phyloP scores from a whole-genome alignment of 176 grass and related monocot genomes.

The Avena insularis region DNA sequence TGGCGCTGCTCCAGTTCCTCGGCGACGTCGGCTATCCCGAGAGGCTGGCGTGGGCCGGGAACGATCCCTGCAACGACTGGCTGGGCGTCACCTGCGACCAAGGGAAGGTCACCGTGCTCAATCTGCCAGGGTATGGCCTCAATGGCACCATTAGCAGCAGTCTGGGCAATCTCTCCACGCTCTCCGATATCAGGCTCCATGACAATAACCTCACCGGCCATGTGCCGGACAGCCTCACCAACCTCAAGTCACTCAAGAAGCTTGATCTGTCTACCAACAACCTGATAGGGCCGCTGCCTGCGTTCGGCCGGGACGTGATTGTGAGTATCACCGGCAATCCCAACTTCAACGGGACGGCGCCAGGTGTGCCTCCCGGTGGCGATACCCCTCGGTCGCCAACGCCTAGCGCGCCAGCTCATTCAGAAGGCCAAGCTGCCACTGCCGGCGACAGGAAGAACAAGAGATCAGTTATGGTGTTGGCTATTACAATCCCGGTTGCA shows the following conservation, averaged over 20 bases:
- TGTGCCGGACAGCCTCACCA: constrained; percentile 59
- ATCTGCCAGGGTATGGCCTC: constrained; percentile 52
- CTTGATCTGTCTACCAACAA: constrained; percentile 80
- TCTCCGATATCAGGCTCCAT: constrained; percentile 54
- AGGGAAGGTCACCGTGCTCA: constrained; percentile 54
- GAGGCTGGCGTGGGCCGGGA: constrained; percentile 62
- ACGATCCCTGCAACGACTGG: constrained; percentile 65
- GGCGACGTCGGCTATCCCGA: constrained; percentile 45
- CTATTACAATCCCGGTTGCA: constrained; percentile 48
- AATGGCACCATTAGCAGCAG: constrained; percentile 75
- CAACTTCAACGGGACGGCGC: constrained; percentile 26
- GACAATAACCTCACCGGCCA: constrained; percentile 67
- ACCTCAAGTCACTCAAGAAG: constrained; percentile 53
- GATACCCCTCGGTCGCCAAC: background rate
- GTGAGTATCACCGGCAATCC: constrained; percentile 59
- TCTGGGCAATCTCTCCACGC: constrained; percentile 58
- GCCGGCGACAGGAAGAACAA: background rate
- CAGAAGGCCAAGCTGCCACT: background rate
- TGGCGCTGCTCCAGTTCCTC: constrained; percentile 68
- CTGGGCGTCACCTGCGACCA: constrained; percentile 60
- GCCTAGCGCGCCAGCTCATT: background rate
- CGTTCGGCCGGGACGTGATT: constrained; percentile 46
- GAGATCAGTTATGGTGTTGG: constrained; percentile 38
- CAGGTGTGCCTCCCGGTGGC: background rate
- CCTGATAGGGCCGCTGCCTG: constrained; percentile 62